Percentiles rank a stretch among this genome's conserved stretches.
Evolutionary conservation across 148 eudicot genomes (phyloP).

Genomic region (Silene conica): DNA sequence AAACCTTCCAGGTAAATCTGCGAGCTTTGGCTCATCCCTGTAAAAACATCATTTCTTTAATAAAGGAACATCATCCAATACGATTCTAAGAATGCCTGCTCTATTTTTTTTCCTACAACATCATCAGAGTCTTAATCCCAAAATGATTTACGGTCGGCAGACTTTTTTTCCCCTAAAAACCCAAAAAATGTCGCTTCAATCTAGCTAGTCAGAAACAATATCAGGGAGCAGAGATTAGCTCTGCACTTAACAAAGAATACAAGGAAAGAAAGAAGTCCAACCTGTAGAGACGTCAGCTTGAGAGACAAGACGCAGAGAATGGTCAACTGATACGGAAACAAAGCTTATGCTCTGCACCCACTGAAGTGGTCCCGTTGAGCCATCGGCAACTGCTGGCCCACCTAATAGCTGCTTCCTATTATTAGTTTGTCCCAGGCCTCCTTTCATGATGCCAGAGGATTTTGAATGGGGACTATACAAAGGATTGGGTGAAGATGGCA

Average conservation of each 20-base stretch:
- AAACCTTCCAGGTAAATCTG: conserved; percentile 79
- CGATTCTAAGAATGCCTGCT: too few relatives aligned
- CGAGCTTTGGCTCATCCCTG: conserved; percentile 61
- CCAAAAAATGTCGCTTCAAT: too few relatives aligned
- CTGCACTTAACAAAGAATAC: neutral
- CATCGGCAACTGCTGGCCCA: conserved; percentile 56
- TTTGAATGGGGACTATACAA: conserved; percentile 73
- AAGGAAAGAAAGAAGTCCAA: conserved; percentile 20
- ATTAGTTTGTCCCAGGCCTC: conserved; percentile 67
- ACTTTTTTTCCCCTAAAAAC: too few relatives aligned
- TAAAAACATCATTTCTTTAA: conserved; percentile 13
- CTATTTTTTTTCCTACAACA: too few relatives aligned
- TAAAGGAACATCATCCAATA: neutral
- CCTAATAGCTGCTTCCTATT: conserved; percentile 73
- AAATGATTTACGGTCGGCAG: too few relatives aligned
- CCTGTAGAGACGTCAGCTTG: conserved; percentile 80
- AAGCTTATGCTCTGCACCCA: conserved; percentile 95
- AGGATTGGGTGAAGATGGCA: conserved; percentile 75
- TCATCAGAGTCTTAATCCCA: too few relatives aligned
- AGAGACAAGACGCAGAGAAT: conserved; percentile 71
- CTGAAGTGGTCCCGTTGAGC: conserved; percentile 77
- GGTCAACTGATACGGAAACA: conserved; percentile 72
- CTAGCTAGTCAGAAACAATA: neutral
- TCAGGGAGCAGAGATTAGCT: neutral
- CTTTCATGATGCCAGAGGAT: conserved; percentile 67